Percentiles rank a stretch among this genome's conserved stretches.
Conservation (phyloP, 192 early-diverging fungal genomes). For the Backusella psychrophila region DNA sequence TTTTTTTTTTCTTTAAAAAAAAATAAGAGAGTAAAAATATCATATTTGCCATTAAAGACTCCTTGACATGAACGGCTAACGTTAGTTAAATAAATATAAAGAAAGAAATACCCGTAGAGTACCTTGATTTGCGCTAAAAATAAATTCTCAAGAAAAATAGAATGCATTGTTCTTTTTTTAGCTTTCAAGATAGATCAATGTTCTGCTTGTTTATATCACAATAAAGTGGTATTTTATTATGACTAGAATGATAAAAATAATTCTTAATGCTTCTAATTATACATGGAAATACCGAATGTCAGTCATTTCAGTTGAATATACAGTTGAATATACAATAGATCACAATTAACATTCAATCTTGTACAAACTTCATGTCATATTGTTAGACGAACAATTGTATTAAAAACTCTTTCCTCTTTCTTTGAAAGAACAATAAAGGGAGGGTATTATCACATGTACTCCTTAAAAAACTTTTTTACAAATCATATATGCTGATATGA, state of each 20-base stretch:
- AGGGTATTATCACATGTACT: too few relatives aligned
- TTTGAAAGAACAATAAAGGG: too few relatives aligned
- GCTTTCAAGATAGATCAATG: not conserved
- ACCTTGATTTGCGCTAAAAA: not conserved
- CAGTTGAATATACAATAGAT: too few relatives aligned
- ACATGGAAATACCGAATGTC: too few relatives aligned
- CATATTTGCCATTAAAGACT: not conserved
- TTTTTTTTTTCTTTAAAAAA: not conserved
- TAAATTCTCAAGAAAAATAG: not conserved
- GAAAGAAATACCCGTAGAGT: not conserved
- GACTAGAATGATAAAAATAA: not conserved
- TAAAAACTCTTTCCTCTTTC: too few relatives aligned
- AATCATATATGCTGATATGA: too few relatives aligned
- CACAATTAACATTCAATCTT: too few relatives aligned
- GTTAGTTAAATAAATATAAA: not conserved
- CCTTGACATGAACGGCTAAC: not conserved
- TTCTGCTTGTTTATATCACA: not conserved
- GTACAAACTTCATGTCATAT: too few relatives aligned
- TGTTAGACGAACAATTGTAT: too few relatives aligned
- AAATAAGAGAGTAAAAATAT: not conserved
- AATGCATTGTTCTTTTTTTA: conserved; percentile 2
- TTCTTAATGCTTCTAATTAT: too few relatives aligned
- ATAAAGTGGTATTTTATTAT: not conserved
- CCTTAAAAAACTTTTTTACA: too few relatives aligned
- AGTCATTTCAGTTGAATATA: too few relatives aligned